Evolutionary conservation across 2,329 filamentous ascomycete genomes (phyloP).

Genomic region (Neoascochyta sp.): DNA sequence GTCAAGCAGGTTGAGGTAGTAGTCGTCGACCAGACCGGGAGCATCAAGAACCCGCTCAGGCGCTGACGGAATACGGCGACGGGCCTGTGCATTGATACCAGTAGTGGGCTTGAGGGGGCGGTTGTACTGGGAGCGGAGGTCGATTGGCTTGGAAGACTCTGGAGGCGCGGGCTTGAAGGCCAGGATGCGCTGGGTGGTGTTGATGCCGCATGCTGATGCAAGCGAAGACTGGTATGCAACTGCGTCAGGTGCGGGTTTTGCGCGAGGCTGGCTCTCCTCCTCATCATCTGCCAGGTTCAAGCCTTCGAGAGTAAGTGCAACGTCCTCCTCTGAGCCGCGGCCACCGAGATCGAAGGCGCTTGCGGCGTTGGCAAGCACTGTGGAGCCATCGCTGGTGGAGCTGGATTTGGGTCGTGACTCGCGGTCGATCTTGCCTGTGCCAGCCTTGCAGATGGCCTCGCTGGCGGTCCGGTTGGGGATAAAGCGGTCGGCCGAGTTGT

Average conservation of each 20-base stretch:
- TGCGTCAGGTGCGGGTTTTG: constrained; percentile 79
- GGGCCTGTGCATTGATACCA: constrained; percentile 75
- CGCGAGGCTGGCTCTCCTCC: constrained; percentile 58
- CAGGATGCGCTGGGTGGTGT: constrained; percentile 89
- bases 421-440: constrained; percentile 74
- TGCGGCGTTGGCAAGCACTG: constrained; percentile 71
- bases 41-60: constrained; percentile 96
- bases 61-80: constrained; percentile 87
- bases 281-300: constrained; percentile 74
- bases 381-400: constrained; percentile 66
- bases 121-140: constrained; percentile 97
- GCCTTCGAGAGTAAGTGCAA: constrained; percentile 69
- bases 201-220: constrained; percentile 87
- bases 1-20: constrained; percentile 97
- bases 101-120: constrained; percentile 79
- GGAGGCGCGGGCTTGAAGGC: constrained; percentile 98
- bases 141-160: constrained; percentile 96
- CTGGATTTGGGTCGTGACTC: constrained; percentile 62
- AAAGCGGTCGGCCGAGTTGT: constrained; percentile 83
- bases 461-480: constrained; percentile 91
- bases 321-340: constrained; percentile 65
- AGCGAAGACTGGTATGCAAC: constrained; percentile 90
- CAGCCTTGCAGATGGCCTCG: constrained; percentile 78
- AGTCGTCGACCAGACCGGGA: constrained; percentile 93
- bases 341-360: constrained; percentile 62